Evolutionary conservation across 1,139 yeast species (phyloP), one percentile per base, ranked within the genome.

Genomic region (Kodamaea plutei): DNA sequence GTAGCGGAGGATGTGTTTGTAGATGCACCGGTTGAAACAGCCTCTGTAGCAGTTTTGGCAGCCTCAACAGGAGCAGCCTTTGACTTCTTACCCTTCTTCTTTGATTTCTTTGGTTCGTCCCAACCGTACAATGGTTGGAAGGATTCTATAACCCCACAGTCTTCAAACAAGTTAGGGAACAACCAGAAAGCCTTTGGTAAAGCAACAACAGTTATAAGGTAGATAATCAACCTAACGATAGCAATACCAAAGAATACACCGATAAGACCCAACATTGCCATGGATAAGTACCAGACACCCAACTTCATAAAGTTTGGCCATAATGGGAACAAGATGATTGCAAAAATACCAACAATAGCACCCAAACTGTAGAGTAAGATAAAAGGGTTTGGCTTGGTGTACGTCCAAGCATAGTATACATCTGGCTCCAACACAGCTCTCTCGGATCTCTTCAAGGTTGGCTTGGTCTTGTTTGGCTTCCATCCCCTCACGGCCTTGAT

Each of bases 91-190:
- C 43, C 26, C 38, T 45, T 50, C 43, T 50, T 50, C 35, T 47
- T 43, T 47, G 52, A 54, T 43, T 51, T 52, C 47, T 63, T 61
- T 11, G 69, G 64, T 34, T 72, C 84, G 47, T 87, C 88, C 89
- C 95, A 91, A 5, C 78, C 94, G 54, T 84, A 91, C 6, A 82
- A 46, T 2, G 99, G 99, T 44, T 73, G 72, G 66, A 93, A 91
- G 66, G 95, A 83, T 40, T 89, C 97, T 42, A 91, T 55, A 42
- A 93, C 84, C 15, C 97, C 96, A 47, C 94, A 89, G 53, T 91
- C 99, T 39, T 82, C 98, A 60, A 89, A 91, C 53, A 91, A 68
- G 55, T 91, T 91, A 37, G 99, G 99, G 71, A 85, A 91, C 30
- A 91, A 58, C 98, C 99, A 91, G 52, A 93, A 72, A 5, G 93